Conservation (phyloP, 148 eudicot genomes). For the Rhododendron ferrugineum region DNA sequence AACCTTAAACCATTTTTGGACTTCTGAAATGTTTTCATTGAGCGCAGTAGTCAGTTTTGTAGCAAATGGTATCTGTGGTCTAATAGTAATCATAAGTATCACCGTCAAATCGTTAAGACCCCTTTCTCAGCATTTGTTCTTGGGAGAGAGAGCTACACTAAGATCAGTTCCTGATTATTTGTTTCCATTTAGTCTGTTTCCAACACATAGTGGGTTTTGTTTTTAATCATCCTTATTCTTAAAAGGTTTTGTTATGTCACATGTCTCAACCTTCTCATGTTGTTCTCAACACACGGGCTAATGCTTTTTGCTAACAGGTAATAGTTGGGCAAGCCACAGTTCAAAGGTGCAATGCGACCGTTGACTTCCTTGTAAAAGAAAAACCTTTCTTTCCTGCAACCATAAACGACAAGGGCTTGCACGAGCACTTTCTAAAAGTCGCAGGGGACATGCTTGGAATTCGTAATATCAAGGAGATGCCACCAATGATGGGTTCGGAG, state of each 20-base stretch:
- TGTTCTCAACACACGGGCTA: background rate
- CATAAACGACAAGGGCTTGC: conserved; percentile 56
- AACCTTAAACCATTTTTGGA: background rate
- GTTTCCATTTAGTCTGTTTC: background rate
- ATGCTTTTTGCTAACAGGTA: conserved; percentile 46
- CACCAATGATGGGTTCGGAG: conserved; percentile 76
- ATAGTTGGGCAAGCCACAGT: conserved; percentile 79
- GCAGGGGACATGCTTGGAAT: conserved; percentile 60
- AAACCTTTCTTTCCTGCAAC: conserved; percentile 52
- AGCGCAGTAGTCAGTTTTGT: background rate
- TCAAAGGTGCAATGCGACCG: conserved; percentile 87
- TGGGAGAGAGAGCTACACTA: background rate
- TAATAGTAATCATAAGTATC: background rate
- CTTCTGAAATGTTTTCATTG: background rate
- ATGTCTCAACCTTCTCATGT: background rate
- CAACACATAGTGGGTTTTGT: background rate
- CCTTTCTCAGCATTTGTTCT: background rate
- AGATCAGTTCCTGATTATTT: background rate
- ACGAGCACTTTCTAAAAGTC: conserved; percentile 45
- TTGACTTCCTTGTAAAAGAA: conserved; percentile 37
- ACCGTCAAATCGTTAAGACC: background rate
- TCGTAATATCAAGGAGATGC: conserved; percentile 48
- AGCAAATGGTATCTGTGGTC: background rate
- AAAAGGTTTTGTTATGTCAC: background rate
- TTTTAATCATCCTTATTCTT: background rate